Evolutionary conservation across 2,329 filamentous ascomycete genomes (phyloP).

Genomic region (Pseudohalonectria lignicola): DNA sequence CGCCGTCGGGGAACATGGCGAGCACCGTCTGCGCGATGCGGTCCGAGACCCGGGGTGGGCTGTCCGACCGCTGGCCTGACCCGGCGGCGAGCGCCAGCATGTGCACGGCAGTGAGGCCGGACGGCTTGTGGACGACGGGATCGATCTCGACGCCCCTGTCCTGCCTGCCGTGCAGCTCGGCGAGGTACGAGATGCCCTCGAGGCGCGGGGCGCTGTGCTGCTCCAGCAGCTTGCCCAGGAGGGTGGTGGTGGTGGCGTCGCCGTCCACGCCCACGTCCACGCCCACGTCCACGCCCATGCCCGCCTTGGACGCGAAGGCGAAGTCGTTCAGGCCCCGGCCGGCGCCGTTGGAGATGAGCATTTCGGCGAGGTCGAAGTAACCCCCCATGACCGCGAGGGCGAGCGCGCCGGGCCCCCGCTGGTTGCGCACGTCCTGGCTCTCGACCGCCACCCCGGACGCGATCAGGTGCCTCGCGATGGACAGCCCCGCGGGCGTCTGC

Average conservation of each 20-base stretch:
- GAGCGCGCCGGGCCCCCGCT: conserved; percentile 3
- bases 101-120: conserved; percentile 4
- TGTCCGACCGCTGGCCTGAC: conserved; percentile 2
- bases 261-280: too few relatives aligned
- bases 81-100: conserved; percentile 1
- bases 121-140: background rate
- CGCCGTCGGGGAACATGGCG: conserved; percentile 3
- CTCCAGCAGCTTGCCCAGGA: conserved; percentile 4
- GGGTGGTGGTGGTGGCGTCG: background rate
- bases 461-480: conserved; percentile 4
- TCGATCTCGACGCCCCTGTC: background rate
- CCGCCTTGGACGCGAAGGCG: background rate
- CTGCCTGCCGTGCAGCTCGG: conserved; percentile 1
- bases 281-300: too few relatives aligned
- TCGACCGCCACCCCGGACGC: background rate
- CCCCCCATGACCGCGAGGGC: conserved; percentile 3
- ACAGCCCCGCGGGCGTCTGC: conserved; percentile 1
- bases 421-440: background rate
- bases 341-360: conserved; percentile 4
- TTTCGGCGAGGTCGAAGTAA: conserved; percentile 6
- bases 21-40: conserved; percentile 4
- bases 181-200: conserved; percentile 4
- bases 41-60: conserved; percentile 5
- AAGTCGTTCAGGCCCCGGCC: conserved; percentile 2
- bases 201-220: conserved; percentile 4